Evolutionary conservation across 1,284 basidiomycete species (phyloP), one percentile per base, ranked within the genome.

Genomic region (Ceratobasidium sp.): DNA sequence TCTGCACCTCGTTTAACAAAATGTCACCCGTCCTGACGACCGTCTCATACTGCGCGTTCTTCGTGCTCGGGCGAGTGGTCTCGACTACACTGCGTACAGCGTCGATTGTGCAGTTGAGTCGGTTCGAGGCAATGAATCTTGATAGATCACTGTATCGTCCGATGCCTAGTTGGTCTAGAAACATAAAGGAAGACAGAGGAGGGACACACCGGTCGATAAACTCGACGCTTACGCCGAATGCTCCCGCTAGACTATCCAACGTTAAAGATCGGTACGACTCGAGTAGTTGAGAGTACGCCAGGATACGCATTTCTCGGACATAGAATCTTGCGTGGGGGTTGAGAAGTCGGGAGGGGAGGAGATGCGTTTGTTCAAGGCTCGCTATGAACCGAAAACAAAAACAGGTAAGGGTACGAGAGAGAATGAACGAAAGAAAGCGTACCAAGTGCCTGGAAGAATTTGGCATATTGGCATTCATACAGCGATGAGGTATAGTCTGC

Each of bases 301-400:
- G 92, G 83, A 99, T 97, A 60, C 97, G 93, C 95, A 99, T 97
- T 86, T 99, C 98, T 70, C 97, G 93, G 26, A 97, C 91, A 85
- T 98, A 99, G 88, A 89, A 98, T 3, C 95, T 91, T 0, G 96
- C 91, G 84, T 99, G 98, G 0, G 94, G 94, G 6, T 93, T 90
- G 61, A 99, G 90, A 63, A 97, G 87, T 40, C 95, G 93, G 20
- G 95, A 97, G 12, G 96, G 93, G 26, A 97, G 87, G 79, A 99
- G 91, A 83, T 95, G 92, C 0, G 90, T 90, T 86, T 97, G 93
- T 86, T 98, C 97, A 66, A 98, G 92, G 6, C 93, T 93, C 26
- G 96, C 95, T 94, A 80, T 20, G 79, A 53, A 56, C 33, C 33
- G 33, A 33, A 33, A 5, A 44, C 23, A 13, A 26, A 58, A 33